Conservation (phyloP, 2,329 filamentous ascomycete species). For the Coleophoma eucalyptorum region DNA sequence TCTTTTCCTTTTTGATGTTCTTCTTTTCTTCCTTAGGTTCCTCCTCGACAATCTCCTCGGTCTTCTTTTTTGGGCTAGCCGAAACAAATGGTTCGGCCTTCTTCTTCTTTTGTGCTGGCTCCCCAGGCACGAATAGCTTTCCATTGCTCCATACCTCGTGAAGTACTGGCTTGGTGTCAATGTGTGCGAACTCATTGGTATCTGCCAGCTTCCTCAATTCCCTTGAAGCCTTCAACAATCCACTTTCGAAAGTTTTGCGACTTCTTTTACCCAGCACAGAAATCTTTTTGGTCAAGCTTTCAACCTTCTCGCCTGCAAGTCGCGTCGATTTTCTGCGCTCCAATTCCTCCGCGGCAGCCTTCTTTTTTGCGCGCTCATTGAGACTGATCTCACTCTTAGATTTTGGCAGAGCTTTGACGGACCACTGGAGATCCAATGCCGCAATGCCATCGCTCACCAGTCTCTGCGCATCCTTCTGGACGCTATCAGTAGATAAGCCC, state of each 20-base stretch:
- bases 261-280: constrained; percentile 58
- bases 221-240: constrained; percentile 44
- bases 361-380: constrained; percentile 24
- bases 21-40: constrained; percentile 15
- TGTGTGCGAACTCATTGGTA: constrained; percentile 57
- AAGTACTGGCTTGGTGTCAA: constrained; percentile 53
- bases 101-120: constrained; percentile 23
- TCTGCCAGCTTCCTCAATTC: constrained; percentile 58
- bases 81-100: constrained; percentile 5
- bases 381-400: constrained; percentile 21
- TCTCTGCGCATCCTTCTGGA: constrained; percentile 22
- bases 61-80: constrained; percentile 9
- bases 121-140: constrained; percentile 48
- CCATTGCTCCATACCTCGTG: constrained; percentile 63
- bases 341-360: constrained; percentile 20
- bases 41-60: constrained; percentile 6
- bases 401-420: constrained; percentile 33
- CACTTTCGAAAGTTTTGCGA: constrained; percentile 48
- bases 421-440: constrained; percentile 43
- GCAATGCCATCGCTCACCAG: constrained; percentile 37
- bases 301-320: constrained; percentile 37
- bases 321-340: constrained; percentile 34
- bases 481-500: constrained; percentile 17
- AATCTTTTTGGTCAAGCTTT: constrained; percentile 41
- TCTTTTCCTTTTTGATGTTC: constrained; percentile 29